These are phyloP conservation scores for Xylariomycetidae sp. DNA, from an alignment of 2,329 filamentous ascomycete genomes.

Conservation along the genomic window DNA sequence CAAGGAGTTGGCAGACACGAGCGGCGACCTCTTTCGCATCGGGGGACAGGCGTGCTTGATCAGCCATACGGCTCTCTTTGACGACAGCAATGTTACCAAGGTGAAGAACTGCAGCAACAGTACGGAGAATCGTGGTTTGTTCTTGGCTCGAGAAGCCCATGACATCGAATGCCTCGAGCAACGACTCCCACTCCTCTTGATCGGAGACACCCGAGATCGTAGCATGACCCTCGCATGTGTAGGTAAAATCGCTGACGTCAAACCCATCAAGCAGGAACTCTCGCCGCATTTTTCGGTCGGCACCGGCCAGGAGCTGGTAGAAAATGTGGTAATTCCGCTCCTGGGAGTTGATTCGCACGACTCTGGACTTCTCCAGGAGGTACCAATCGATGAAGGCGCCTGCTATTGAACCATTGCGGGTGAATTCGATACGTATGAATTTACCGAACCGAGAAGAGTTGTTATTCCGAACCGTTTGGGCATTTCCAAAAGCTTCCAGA, in stretches of 20 bases:
- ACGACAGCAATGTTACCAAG: conserved; percentile 85
- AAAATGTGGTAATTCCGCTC: conserved; percentile 98
- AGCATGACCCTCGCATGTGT: conserved; percentile 87
- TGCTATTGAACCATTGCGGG: conserved; percentile 77
- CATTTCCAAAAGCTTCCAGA: conserved; percentile 95
- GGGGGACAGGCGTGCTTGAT: conserved; percentile 77
- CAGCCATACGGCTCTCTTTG: conserved; percentile 84
- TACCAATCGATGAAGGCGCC: conserved; percentile 99
- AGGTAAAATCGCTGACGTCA: conserved; percentile 81
- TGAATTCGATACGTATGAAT: conserved; percentile 97
- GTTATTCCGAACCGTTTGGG: conserved; percentile 95
- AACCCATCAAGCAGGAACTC: conserved; percentile 70
- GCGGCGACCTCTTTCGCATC: conserved; percentile 70
- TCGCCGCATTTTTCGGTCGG: conserved; percentile 64
- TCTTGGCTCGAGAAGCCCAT: conserved; percentile 91
- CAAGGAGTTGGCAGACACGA: conserved; percentile 76
- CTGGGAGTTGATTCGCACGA: conserved; percentile 78
- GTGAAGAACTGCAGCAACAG: conserved; percentile 86
- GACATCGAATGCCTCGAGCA: conserved; percentile 88
- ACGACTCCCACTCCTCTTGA: conserved; percentile 76
- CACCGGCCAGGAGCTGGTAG: conserved; percentile 88
- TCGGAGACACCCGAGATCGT: conserved; percentile 88
- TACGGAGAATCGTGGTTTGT: conserved; percentile 75
- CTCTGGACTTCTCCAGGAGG: conserved; percentile 93
- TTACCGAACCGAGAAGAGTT: conserved; percentile 98